Evolutionary conservation across 208 protist species (phyloP), one percentile per base, ranked within the genome.

Genomic region (Spongospora subterranea): DNA sequence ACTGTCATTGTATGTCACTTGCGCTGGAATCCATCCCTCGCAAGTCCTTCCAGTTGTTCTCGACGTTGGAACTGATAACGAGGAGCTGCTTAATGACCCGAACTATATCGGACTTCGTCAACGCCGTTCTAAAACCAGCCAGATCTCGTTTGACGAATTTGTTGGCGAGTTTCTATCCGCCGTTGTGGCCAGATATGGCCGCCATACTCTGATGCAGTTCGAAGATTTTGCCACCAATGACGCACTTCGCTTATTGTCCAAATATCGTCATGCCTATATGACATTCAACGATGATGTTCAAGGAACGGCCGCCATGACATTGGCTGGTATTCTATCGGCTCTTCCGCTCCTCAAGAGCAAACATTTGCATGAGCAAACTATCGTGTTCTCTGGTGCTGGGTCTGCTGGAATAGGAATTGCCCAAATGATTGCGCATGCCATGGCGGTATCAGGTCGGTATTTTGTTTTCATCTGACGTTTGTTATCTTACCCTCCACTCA

Each of bases 181-280:
- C 13, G 35, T 82, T 35, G 71, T 43, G n/a, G n/a, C 6, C n/a
- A 6, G 71, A 43, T 82, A 40, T 43, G 71, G 71, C 35, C 71
- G 71, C n/a, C 6, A 13, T 6, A 82, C 71, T 35, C 71, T 82
- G 71, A 6, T 95, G 35, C 94, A 96, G 88, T 96, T 95, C 50
- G 95, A 96, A 89, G 95, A 96, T 91, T 96, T 96, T 92, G 92
- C 90, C 11, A 95, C 93, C n/a, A 92, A 95, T 50, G 94, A 92
- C 54, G 93, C 94, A 32, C 93, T 95, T 38, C 35, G 29, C 0
- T 32, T 96, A 0, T 91, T 95, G 24, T 54, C 91, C 0, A 77
- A 64, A 0, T 94, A 95, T 90, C 45, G 94, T 6, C 0, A 88
- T 20, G 0, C 11, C 0, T 46, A 65, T 45, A 66, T 90, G 32